Evolutionary conservation across 257 asterid species (phyloP).

Genomic region (Nemophila menziesii): DNA sequence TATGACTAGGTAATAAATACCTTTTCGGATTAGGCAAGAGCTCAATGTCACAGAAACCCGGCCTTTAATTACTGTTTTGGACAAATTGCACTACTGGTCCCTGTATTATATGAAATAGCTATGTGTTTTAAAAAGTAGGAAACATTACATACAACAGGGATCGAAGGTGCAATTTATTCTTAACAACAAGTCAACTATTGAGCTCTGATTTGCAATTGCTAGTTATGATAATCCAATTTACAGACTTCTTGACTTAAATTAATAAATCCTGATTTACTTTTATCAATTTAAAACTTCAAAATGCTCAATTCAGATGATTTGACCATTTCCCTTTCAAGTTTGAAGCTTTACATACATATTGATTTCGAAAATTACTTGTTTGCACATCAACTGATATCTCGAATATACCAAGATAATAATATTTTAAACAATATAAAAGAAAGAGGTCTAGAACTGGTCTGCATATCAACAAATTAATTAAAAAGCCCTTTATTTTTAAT

Average conservation of each 20-base stretch:
- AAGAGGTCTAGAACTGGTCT: not conserved
- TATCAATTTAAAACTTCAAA: no score
- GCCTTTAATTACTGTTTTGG: not conserved
- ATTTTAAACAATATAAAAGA: not conserved
- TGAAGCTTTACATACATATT: not conserved
- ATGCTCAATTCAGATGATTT: no score
- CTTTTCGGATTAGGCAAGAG: constrained; percentile 1
- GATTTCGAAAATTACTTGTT: not conserved
- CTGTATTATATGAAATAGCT: no score
- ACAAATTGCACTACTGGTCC: not conserved
- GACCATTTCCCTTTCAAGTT: no score
- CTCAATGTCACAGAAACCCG: not conserved
- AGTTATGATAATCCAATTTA: no score
- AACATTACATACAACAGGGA: no score
- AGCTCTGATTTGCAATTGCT: no score
- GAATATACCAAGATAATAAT: not conserved
- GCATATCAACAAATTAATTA: not conserved
- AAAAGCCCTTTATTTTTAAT: not conserved
- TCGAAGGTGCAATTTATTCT: no score
- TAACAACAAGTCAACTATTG: no score
- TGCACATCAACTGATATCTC: not conserved
- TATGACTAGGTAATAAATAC: not conserved
- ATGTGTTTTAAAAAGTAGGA: no score
- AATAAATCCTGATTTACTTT: no score
- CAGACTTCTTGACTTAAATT: no score